phyloP scores from a whole-genome alignment of 2,329 filamentous ascomycete species.

The Elsinoe australis region DNA sequence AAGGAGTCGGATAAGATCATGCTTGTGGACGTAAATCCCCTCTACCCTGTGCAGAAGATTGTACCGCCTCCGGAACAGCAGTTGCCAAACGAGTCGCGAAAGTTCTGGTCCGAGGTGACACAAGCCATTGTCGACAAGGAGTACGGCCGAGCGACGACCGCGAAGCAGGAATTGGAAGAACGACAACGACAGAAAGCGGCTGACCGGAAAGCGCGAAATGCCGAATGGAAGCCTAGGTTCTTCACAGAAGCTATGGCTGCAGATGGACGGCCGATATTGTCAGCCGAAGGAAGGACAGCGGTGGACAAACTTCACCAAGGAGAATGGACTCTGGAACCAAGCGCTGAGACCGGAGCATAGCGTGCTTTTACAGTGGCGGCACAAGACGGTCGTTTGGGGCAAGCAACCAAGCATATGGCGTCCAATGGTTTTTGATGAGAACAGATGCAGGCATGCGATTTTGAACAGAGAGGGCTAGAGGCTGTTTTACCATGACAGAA shows the following conservation, averaged over 20 bases:
- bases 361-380: background rate
- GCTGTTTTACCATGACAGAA: too few species aligned
- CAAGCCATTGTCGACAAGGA: slow-evolving; percentile 76
- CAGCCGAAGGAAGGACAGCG: too few species aligned
- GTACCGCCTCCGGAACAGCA: slow-evolving; percentile 71
- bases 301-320: slow-evolving; percentile 50
- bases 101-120: slow-evolving; percentile 82
- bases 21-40: slow-evolving; percentile 80
- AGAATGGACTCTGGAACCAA: slow-evolving; percentile 42
- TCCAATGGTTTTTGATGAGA: slow-evolving; percentile 3
- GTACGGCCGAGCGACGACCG: slow-evolving; percentile 70
- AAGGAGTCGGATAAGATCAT: slow-evolving; percentile 54
- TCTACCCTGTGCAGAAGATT: slow-evolving; percentile 69
- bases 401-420: slow-evolving; percentile 6
- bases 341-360: slow-evolving; percentile 35
- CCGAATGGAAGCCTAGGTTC: slow-evolving; percentile 78
- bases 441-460: background rate
- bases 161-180: slow-evolving; percentile 91
- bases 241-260: slow-evolving; percentile 59
- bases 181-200: slow-evolving; percentile 76
- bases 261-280: too few species aligned
- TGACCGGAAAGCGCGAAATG: slow-evolving; percentile 61
- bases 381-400: slow-evolving; percentile 2
- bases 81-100: slow-evolving; percentile 80
- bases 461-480: background rate